Conservation (phyloP, 371 early-diverging fungal species). For the Cokeromyces recurvatus region DNA sequence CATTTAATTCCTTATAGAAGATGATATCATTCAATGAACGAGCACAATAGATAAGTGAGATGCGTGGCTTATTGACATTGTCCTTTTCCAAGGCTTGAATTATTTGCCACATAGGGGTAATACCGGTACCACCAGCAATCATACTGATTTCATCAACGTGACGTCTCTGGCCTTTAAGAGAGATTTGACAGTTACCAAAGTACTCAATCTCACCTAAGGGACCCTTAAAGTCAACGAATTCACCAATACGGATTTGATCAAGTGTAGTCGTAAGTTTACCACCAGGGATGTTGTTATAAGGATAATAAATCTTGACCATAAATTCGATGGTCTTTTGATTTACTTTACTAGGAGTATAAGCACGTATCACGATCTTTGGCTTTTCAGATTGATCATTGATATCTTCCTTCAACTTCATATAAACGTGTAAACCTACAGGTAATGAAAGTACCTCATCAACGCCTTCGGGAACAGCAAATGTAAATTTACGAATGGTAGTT, state of each 20-base stretch:
- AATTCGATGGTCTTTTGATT: conserved; percentile 61
- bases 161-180: background rate
- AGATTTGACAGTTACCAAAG: conserved; percentile 29
- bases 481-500: conserved; percentile 39
- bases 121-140: no score
- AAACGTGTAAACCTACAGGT: conserved; percentile 48
- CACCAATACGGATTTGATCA: conserved; percentile 58
- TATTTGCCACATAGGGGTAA: no score
- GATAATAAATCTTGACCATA: conserved; percentile 73
- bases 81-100: conserved; percentile 58
- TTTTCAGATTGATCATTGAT: conserved; percentile 13
- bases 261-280: conserved; percentile 55
- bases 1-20: conserved; percentile 72
- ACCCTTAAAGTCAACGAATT: conserved; percentile 83
- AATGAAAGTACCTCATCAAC: conserved; percentile 24
- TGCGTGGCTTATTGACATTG: conserved; percentile 64
- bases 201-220: conserved; percentile 73
- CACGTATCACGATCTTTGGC: conserved; percentile 43
- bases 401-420: conserved; percentile 19
- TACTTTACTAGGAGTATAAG: conserved; percentile 54
- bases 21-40: conserved; percentile 81
- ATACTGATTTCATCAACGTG: conserved; percentile 28
- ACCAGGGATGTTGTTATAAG: conserved; percentile 34
- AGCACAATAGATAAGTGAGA: conserved; percentile 84
- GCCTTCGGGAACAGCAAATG: conserved; percentile 31